Conservation (phyloP, 2,329 filamentous ascomycete genomes). For the Escovopsis weberi region DNA sequence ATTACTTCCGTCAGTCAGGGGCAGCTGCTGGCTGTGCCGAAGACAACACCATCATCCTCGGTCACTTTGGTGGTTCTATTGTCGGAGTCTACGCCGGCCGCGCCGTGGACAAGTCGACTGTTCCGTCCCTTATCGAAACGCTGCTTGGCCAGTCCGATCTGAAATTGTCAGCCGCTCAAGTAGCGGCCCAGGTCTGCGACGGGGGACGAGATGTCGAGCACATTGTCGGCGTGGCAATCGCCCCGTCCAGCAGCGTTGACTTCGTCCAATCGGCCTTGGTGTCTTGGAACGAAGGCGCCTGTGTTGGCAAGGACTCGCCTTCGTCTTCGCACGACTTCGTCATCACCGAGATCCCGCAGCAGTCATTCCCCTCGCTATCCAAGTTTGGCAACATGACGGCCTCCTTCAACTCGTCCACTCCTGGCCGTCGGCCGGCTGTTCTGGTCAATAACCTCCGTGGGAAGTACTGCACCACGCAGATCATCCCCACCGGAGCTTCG, state of each 20-base stretch:
- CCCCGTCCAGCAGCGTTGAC: not conserved
- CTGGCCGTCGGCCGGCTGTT: not conserved
- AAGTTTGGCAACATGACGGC: not conserved
- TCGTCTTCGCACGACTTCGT: not conserved
- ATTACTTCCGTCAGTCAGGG: not conserved
- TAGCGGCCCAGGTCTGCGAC: constrained; percentile 1
- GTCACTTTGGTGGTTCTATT: not conserved
- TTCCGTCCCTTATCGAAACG: constrained; percentile 1
- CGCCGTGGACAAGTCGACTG: not conserved
- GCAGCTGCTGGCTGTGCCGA: not conserved
- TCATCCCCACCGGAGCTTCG: constrained; percentile 15
- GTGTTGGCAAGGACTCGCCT: not conserved
- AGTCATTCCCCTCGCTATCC: not conserved
- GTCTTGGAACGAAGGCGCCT: constrained; percentile 1
- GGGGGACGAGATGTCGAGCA: not conserved
- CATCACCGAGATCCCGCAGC: not conserved
- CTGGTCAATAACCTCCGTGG: too few species aligned
- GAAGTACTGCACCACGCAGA: not conserved
- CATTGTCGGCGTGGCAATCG: constrained; percentile 1
- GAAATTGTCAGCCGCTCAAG: not conserved
- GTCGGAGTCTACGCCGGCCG: constrained; percentile 1
- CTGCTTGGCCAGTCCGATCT: not conserved
- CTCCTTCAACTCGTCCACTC: not conserved
- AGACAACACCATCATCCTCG: not conserved
- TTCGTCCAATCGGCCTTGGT: constrained; percentile 1